Percentiles rank a stretch among this genome's conserved stretches.
Conservation (phyloP, 1,284 basidiomycete species). For the Heterobasidion annosum region DNA sequence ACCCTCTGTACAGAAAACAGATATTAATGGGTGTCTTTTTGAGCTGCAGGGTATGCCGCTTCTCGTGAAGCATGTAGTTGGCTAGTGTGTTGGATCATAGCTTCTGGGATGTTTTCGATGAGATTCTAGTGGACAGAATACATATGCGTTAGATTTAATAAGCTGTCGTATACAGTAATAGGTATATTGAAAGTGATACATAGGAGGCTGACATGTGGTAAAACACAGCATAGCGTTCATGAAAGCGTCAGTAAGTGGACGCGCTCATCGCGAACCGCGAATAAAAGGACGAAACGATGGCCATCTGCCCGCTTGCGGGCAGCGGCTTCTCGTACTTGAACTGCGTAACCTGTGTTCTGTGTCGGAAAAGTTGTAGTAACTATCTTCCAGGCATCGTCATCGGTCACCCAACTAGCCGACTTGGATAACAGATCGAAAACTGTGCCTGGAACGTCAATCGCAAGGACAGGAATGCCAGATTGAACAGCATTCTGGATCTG, state of each 20-base stretch:
- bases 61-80: background rate
- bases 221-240: background rate
- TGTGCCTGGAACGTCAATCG: constrained; percentile 51
- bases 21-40: background rate
- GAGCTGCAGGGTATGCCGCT: background rate
- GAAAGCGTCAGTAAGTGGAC: constrained; percentile 47
- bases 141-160: too few relatives aligned
- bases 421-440: constrained; percentile 57
- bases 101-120: too few relatives aligned
- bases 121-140: too few relatives aligned
- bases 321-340: constrained; percentile 58
- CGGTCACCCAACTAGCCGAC: constrained; percentile 53
- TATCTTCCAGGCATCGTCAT: constrained; percentile 65
- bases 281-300: constrained; percentile 52
- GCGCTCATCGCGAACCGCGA: constrained; percentile 63
- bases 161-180: too few relatives aligned
- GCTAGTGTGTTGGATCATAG: too few relatives aligned
- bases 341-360: constrained; percentile 47
- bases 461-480: constrained; percentile 56
- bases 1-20: background rate
- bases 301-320: constrained; percentile 54
- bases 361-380: constrained; percentile 46
- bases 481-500: constrained; percentile 50
- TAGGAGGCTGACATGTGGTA: too few relatives aligned
- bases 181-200: too few relatives aligned